Evolutionary conservation across 2,329 filamentous ascomycete species (phyloP).

Genomic region (Epichloe typhina): DNA sequence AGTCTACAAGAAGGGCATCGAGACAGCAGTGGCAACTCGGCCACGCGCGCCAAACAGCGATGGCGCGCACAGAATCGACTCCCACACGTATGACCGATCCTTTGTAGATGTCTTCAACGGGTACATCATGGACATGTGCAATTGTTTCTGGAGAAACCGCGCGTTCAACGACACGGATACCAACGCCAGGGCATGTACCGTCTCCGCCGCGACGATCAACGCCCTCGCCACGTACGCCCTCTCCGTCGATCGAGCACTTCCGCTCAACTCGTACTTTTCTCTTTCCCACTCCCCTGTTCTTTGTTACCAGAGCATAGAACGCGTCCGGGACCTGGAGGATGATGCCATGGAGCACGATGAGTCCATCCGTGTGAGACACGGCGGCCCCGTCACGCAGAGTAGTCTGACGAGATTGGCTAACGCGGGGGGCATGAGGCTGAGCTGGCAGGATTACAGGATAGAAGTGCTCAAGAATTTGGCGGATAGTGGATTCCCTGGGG

Average conservation of each 20-base stretch:
- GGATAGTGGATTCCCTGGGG: constrained; percentile 47
- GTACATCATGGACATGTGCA: constrained; percentile 78
- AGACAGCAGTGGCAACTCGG: constrained; percentile 40
- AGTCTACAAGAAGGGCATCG: constrained; percentile 61
- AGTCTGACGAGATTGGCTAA: constrained; percentile 49
- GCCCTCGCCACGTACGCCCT: constrained; percentile 35
- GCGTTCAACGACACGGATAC: constrained; percentile 54
- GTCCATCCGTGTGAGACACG: constrained; percentile 37
- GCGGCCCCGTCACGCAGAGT: constrained; percentile 56
- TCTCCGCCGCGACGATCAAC: constrained; percentile 31
- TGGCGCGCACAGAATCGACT: constrained; percentile 16
- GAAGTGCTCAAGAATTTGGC: constrained; percentile 59
- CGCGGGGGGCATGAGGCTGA: constrained; percentile 48
- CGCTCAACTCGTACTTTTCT: constrained; percentile 38
- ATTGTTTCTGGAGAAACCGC: constrained; percentile 64
- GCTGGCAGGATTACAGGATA: constrained; percentile 63
- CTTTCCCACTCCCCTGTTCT: constrained; percentile 46
- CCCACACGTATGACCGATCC: constrained; percentile 37
- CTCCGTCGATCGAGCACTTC: constrained; percentile 31
- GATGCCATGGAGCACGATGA: constrained; percentile 28
- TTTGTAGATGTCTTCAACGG: constrained; percentile 65
- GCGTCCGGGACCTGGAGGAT: constrained; percentile 45
- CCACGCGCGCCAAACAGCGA: constrained; percentile 10
- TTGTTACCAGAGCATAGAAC: constrained; percentile 40
- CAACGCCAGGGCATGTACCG: constrained; percentile 44